Conservation (phyloP, 2,329 filamentous ascomycete species). For the Cryoendolithus antarcticus region DNA sequence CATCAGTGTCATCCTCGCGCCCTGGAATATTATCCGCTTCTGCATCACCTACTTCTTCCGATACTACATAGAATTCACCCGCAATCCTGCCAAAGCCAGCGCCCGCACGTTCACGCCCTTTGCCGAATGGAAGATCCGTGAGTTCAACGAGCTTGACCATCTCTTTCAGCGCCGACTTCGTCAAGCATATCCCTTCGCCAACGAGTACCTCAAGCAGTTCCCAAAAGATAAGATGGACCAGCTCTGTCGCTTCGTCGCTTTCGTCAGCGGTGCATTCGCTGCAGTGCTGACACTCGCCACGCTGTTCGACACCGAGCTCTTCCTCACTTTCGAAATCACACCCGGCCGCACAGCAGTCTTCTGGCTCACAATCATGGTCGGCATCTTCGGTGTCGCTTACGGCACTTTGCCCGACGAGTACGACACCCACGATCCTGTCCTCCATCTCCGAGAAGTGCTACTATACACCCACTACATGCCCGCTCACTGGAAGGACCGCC, state of each 20-base stretch:
- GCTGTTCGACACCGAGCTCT: conserved; percentile 79
- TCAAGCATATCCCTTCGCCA: conserved; percentile 90
- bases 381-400: conserved; percentile 70
- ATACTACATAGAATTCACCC: conserved; percentile 95
- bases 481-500: conserved; percentile 70
- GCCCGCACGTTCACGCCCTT: conserved; percentile 83
- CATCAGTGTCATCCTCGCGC: conserved; percentile 75
- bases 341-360: conserved; percentile 79
- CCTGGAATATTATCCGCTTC: conserved; percentile 77
- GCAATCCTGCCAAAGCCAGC: conserved; percentile 77
- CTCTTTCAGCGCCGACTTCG: conserved; percentile 80
- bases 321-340: conserved; percentile 84
- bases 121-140: conserved; percentile 95
- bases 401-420: conserved; percentile 76
- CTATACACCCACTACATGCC: conserved; percentile 89
- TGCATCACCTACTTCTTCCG: conserved; percentile 85
- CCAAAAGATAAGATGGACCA: conserved; percentile 90
- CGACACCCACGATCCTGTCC: conserved; percentile 82
- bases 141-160: conserved; percentile 94
- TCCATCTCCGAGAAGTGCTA: conserved; percentile 75
- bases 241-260: conserved; percentile 69
- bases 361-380: conserved; percentile 72
- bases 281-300: conserved; percentile 75
- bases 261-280: conserved; percentile 74
- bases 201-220: conserved; percentile 87